These are phyloP conservation scores for Chara braunii DNA, from an alignment of 139 green algal species.

Conservation along the genomic window DNA sequence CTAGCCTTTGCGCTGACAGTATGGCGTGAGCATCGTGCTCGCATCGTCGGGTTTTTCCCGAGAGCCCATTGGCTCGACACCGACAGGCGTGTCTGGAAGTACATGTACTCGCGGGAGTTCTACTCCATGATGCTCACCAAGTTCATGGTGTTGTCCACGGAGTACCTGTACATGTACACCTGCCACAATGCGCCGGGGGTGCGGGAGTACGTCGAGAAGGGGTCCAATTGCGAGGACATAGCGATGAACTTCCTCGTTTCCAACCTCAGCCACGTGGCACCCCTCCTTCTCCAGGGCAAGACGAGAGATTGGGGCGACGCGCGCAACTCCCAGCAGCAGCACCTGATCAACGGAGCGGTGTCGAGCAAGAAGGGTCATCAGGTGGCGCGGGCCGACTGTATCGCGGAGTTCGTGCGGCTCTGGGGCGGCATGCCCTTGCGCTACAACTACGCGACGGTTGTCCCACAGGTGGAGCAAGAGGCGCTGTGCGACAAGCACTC, in stretches of 20 bases:
- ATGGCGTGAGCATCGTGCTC: conserved; percentile 16
- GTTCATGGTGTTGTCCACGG: conserved; percentile 23
- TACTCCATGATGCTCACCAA: conserved; percentile 36
- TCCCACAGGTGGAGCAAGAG: conserved; percentile 11
- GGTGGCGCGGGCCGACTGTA: conserved; percentile 23
- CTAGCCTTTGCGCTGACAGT: conserved; percentile 20
- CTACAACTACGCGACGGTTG: conserved; percentile 28
- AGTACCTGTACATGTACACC: conserved; percentile 29
- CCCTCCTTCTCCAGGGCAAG: conserved; percentile 19
- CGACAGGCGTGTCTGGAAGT: not conserved
- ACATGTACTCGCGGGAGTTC: conserved; percentile 3
- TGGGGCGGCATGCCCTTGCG: conserved; percentile 30
- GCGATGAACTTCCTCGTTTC: conserved; percentile 32
- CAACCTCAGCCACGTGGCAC: conserved; percentile 15
- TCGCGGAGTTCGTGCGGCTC: conserved; percentile 15
- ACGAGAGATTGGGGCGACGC: conserved; percentile 33
- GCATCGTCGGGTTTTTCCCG: conserved; percentile 35
- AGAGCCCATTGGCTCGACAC: conserved; percentile 20
- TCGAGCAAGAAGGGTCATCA: conserved; percentile 9
- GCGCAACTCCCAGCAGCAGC: conserved; percentile 28
- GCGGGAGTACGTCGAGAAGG: conserved; percentile 16
- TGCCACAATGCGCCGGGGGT: conserved; percentile 10
- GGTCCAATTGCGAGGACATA: conserved; percentile 36
- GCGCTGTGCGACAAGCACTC: conserved; percentile 35
- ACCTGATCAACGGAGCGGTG: conserved; percentile 17